A percentile compares a stretch with the other conserved stretches of the same genome.
Evolutionary conservation across 768 basidiomycete genomes (phyloP).

Genomic region (Paxillus rubicundulus): DNA sequence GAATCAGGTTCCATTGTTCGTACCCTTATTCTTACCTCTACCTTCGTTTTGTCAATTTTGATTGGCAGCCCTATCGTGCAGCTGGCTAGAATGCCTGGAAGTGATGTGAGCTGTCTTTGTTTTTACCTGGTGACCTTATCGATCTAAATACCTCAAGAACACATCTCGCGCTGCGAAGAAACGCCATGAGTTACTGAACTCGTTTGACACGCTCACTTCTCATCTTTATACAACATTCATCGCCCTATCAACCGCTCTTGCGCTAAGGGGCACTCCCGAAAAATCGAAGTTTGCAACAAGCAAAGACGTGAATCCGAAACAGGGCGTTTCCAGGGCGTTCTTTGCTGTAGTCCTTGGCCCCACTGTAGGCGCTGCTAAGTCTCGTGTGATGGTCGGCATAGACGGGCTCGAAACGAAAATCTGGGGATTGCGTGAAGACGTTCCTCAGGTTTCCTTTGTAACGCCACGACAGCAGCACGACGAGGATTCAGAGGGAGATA

Average conservation of each 20-base stretch:
- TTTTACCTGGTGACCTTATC: neutral
- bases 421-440: slow-evolving; percentile 24
- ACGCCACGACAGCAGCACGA: slow-evolving; percentile 29
- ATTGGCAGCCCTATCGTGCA: slow-evolving; percentile 62
- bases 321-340: slow-evolving; percentile 39
- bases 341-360: slow-evolving; percentile 67
- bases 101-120: slow-evolving; percentile 35
- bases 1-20: slow-evolving; percentile 77
- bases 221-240: slow-evolving; percentile 75
- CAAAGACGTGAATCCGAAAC: slow-evolving; percentile 2
- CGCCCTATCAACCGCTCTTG: slow-evolving; percentile 66
- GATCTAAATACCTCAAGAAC: slow-evolving; percentile 27
- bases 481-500: neutral
- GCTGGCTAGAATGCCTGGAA: slow-evolving; percentile 51
- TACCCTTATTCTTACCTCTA: slow-evolving; percentile 6
- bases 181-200: slow-evolving; percentile 57
- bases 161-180: slow-evolving; percentile 53
- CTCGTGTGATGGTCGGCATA: slow-evolving; percentile 59
- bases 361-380: slow-evolving; percentile 56
- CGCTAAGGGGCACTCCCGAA: slow-evolving; percentile 26
- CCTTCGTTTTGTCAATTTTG: neutral
- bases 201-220: slow-evolving; percentile 69
- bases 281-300: neutral
- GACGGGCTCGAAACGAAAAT: slow-evolving; percentile 57
- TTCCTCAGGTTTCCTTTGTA: neutral